Evolutionary conservation across 192 early-diverging fungal genomes (phyloP).

Genomic region (Haplosporangium gracile): DNA sequence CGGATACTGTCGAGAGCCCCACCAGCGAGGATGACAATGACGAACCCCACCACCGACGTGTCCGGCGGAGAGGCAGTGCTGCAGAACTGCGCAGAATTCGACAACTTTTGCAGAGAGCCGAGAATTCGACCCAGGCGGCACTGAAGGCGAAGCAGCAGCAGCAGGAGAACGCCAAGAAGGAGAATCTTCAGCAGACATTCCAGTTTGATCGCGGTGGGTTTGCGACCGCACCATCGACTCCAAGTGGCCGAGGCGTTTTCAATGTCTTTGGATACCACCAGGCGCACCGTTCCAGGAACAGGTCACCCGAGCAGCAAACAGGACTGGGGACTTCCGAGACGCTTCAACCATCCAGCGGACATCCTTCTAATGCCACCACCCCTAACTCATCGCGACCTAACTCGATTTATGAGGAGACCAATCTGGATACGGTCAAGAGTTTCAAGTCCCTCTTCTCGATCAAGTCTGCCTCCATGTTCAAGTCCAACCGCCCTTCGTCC

Average conservation of each 20-base stretch:
- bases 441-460: constrained; percentile 46
- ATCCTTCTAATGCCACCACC: background rate
- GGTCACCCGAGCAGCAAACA: background rate
- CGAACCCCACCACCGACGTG: constrained; percentile 6
- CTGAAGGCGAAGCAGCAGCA: constrained; percentile 28
- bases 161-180: constrained; percentile 23
- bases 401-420: constrained; percentile 42
- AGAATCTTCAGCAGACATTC: constrained; percentile 20
- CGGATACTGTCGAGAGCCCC: constrained; percentile 9
- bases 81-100: constrained; percentile 47
- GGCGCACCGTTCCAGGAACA: constrained; percentile 8
- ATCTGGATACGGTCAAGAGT: constrained; percentile 43
- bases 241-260: constrained; percentile 14
- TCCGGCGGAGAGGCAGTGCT: constrained; percentile 31
- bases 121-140: constrained; percentile 42
- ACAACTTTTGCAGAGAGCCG: constrained; percentile 44
- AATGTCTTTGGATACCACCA: constrained; percentile 37
- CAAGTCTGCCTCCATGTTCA: constrained; percentile 14
- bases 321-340: background rate
- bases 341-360: background rate
- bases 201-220: constrained; percentile 24
- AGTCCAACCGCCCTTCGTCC: constrained; percentile 15
- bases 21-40: constrained; percentile 21
- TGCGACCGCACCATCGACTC: constrained; percentile 33
- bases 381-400: constrained; percentile 34